phyloP scores from a whole-genome alignment of 2,329 filamentous ascomycete species.

The Exophiala viscosa region DNA sequence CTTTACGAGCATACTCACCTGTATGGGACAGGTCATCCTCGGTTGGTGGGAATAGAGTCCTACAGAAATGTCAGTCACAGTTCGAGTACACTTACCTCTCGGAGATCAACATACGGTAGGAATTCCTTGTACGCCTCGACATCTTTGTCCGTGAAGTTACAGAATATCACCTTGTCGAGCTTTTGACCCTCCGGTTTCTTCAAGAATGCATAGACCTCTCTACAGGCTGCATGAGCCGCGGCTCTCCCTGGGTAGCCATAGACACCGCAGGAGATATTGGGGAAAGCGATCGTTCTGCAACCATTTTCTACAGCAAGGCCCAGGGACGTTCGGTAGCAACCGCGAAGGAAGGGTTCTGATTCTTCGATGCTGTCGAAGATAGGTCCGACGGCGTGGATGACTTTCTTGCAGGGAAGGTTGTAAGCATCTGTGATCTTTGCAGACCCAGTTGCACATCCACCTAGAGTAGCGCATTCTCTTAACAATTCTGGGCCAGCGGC shows the following conservation, averaged over 20 bases:
- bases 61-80: conserved; percentile 26
- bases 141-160: conserved; percentile 77
- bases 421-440: conserved; percentile 82
- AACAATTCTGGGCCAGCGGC: conserved; percentile 69
- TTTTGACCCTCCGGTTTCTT: conserved; percentile 39
- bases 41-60: conserved; percentile 49
- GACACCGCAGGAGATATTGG: conserved; percentile 79
- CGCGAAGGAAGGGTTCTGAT: conserved; percentile 46
- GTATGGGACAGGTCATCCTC: conserved; percentile 34
- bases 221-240: conserved; percentile 69
- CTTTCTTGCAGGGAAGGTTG: conserved; percentile 66
- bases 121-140: conserved; percentile 65
- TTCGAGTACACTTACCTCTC: background rate
- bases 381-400: conserved; percentile 91
- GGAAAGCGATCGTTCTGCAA: conserved; percentile 73
- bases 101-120: conserved; percentile 64
- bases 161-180: conserved; percentile 76
- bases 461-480: conserved; percentile 66
- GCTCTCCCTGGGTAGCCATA: conserved; percentile 78
- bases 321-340: conserved; percentile 69
- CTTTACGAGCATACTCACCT: conserved; percentile 26
- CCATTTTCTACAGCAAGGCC: conserved; percentile 65
- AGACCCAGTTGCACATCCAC: conserved; percentile 71
- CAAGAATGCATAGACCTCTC: conserved; percentile 56
- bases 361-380: conserved; percentile 55